Percentiles rank a stretch among this genome's conserved stretches.
Evolutionary conservation across 1,284 basidiomycete genomes (phyloP).

Genomic region (Tausonia pullulans): DNA sequence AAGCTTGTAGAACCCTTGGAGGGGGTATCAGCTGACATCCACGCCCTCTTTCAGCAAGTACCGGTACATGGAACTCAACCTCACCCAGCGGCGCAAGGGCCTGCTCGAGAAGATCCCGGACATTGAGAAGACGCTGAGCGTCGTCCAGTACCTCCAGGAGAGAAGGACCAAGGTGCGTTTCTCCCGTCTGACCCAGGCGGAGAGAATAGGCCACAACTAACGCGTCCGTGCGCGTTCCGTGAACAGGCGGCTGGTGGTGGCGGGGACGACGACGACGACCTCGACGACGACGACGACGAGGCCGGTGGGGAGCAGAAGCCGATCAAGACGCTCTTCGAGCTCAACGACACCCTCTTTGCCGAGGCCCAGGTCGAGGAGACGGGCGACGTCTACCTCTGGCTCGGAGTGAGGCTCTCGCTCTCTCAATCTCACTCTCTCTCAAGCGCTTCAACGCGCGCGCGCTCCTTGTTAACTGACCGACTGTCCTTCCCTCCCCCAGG

Average conservation of each 20-base stretch:
- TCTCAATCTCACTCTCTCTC: background rate
- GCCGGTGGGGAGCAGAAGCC: constrained; percentile 36
- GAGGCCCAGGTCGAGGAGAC: constrained; percentile 79
- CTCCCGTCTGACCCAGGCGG: background rate
- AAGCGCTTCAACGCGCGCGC: background rate
- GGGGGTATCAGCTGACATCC: too few relatives aligned
- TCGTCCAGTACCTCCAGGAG: constrained; percentile 64
- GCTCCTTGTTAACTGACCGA: background rate
- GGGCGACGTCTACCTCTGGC: constrained; percentile 87
- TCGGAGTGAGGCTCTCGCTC: constrained; percentile 62
- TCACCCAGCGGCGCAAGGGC: constrained; percentile 64
- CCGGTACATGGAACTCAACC: constrained; percentile 89
- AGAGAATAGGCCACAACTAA: background rate
- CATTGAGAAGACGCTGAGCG: constrained; percentile 80
- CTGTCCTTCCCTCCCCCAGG: constrained; percentile 41
- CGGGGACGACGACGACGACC: constrained; percentile 44
- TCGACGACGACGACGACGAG: constrained; percentile 37
- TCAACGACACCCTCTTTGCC: constrained; percentile 90
- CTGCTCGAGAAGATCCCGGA: constrained; percentile 94
- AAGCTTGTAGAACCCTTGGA: background rate
- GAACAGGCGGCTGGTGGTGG: constrained; percentile 23
- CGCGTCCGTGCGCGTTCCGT: too few relatives aligned
- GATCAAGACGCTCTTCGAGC: constrained; percentile 78
- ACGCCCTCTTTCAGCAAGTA: constrained; percentile 62
- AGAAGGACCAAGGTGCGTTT: constrained; percentile 8